Percentiles rank a stretch among this genome's conserved stretches.
These are phyloP conservation scores for Paraurostyla sp. DNA, from an alignment of 73 alveolate species.

Conservation along the genomic window DNA sequence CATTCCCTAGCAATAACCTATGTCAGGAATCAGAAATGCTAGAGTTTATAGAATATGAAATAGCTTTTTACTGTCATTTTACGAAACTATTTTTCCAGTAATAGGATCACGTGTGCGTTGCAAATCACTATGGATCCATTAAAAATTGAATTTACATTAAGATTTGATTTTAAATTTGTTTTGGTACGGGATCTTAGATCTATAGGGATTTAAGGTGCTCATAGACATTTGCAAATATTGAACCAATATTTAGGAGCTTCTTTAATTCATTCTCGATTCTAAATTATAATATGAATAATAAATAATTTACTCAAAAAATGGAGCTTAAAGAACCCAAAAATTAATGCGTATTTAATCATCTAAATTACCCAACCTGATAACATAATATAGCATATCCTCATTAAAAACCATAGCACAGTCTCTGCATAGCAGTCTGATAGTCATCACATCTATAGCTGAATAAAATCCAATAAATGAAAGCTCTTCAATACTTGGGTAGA, in stretches of 20 bases:
- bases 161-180: slow-evolving; percentile 11
- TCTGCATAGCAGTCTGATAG: slow-evolving; percentile 13
- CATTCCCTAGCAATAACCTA: slow-evolving; percentile 90
- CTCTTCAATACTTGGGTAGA: slow-evolving; percentile 21
- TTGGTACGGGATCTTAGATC: slow-evolving; percentile 12
- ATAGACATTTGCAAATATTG: slow-evolving; percentile 42
- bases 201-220: neutral
- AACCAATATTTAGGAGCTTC: neutral
- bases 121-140: neutral
- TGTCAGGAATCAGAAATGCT: slow-evolving; percentile 73
- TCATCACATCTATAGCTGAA: slow-evolving; percentile 30
- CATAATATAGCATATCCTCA: neutral
- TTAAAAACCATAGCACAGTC: slow-evolving; percentile 5
- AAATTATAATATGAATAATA: neutral
- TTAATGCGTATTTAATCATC: slow-evolving; percentile 42
- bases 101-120: slow-evolving; percentile 41
- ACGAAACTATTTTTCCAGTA: neutral
- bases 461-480: slow-evolving; percentile 1
- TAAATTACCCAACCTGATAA: slow-evolving; percentile 26
- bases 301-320: slow-evolving; percentile 37
- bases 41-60: slow-evolving; percentile 10
- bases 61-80: slow-evolving; percentile 40
- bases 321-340: slow-evolving; percentile 37
- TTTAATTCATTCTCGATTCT: slow-evolving; percentile 35
- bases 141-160: slow-evolving; percentile 16